These are phyloP conservation scores for Flaveria trinervia DNA, from an alignment of 129 eudicot species.

Conservation along the genomic window DNA sequence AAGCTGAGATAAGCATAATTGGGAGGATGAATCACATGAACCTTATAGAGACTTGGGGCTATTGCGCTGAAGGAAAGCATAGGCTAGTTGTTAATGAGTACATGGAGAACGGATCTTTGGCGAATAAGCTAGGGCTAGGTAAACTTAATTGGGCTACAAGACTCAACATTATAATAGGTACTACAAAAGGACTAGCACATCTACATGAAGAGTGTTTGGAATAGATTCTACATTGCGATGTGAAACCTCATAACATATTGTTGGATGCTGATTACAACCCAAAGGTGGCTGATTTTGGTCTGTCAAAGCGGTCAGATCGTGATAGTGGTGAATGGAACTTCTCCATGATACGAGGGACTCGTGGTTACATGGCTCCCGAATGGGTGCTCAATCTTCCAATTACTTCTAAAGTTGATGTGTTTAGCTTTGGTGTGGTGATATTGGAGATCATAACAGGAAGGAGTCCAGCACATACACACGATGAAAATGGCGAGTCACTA, in stretches of 20 bases:
- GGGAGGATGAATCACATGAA: slow-evolving; percentile 40
- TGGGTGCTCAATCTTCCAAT: slow-evolving; percentile 33
- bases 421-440: slow-evolving; percentile 33
- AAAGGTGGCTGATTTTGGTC: too few species aligned
- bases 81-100: slow-evolving; percentile 32
- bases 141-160: slow-evolving; percentile 30
- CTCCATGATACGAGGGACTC: slow-evolving; percentile 36
- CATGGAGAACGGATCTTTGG: slow-evolving; percentile 37
- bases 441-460: slow-evolving; percentile 29
- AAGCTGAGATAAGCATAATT: slow-evolving; percentile 37
- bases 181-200: too few species aligned
- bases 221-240: too few species aligned
- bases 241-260: too few species aligned
- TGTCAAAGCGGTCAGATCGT: slow-evolving; percentile 28
- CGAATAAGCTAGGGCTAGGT: slow-evolving; percentile 6
- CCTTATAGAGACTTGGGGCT: slow-evolving; percentile 39
- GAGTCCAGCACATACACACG: neutral
- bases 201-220: too few species aligned
- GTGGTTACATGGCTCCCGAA: slow-evolving; percentile 41
- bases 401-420: slow-evolving; percentile 33
- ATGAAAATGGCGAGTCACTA: neutral
- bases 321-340: neutral
- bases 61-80: slow-evolving; percentile 33
- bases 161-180: neutral
- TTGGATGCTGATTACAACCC: too few species aligned